Evolutionary conservation across 1,284 basidiomycete genomes (phyloP).

Genomic region (Rhodotorula sp.): DNA sequence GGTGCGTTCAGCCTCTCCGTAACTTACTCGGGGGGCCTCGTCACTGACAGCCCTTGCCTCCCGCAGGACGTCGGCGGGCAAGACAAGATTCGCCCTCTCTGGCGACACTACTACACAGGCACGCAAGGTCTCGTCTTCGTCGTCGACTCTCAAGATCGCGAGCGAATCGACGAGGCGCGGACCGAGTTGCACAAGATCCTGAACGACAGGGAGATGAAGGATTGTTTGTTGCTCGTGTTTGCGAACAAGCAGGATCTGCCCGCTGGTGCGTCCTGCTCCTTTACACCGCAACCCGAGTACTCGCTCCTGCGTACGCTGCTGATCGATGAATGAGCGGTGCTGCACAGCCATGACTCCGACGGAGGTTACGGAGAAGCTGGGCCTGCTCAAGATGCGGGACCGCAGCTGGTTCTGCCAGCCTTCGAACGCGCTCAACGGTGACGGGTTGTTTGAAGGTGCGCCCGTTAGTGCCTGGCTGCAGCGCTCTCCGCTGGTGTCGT

Average conservation of each 20-base stretch:
- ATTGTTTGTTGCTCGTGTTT: constrained; percentile 93
- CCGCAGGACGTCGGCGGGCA: constrained; percentile 53
- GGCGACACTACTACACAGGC: constrained; percentile 89
- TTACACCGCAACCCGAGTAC: background rate
- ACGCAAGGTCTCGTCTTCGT: constrained; percentile 64
- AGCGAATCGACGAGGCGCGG: constrained; percentile 93
- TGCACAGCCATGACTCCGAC: constrained; percentile 93
- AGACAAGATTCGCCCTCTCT: constrained; percentile 57
- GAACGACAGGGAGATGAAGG: constrained; percentile 97
- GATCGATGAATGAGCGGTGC: background rate
- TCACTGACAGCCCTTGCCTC: too few relatives aligned
- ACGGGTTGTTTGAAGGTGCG: constrained; percentile 81
- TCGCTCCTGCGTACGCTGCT: background rate
- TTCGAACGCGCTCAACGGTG: constrained; percentile 57
- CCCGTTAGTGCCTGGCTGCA: background rate
- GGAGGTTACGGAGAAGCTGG: constrained; percentile 96
- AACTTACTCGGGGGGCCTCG: background rate
- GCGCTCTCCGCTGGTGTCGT: background rate
- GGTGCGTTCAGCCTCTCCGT: constrained; percentile 42
- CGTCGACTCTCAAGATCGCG: constrained; percentile 75
- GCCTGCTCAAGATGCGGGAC: constrained; percentile 91
- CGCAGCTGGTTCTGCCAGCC: constrained; percentile 79
- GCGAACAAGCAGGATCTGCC: constrained; percentile 99
- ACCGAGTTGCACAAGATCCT: constrained; percentile 95
- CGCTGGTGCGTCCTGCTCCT: constrained; percentile 64